Evolutionary conservation across 2,329 filamentous ascomycete genomes (phyloP).

Genomic region (Westerdykella sp.): DNA sequence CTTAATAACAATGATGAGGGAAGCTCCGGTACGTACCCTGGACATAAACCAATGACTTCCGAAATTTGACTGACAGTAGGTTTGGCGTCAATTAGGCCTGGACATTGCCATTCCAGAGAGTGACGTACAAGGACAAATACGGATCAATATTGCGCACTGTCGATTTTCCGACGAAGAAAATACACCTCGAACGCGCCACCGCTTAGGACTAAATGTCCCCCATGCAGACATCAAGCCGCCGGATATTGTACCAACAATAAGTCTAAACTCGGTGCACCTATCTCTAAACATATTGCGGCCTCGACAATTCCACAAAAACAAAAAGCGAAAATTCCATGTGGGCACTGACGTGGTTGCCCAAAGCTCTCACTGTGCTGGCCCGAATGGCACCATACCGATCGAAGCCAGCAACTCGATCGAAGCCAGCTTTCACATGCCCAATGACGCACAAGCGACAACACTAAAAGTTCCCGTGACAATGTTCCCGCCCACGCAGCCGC

Average conservation of each 20-base stretch:
- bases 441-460: not conserved
- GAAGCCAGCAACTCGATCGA: not conserved
- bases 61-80: slow-evolving; percentile 13
- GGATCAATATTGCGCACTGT: slow-evolving; percentile 17
- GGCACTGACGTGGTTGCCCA: no score
- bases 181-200: slow-evolving; percentile 12
- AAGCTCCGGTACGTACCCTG: slow-evolving; percentile 22
- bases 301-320: not conserved
- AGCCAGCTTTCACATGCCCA: not conserved
- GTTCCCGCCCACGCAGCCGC: no score
- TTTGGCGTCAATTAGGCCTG: slow-evolving; percentile 33
- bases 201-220: slow-evolving; percentile 18
- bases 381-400: not conserved
- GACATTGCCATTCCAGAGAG: slow-evolving; percentile 12
- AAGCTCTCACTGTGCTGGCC: not conserved
- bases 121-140: slow-evolving; percentile 5
- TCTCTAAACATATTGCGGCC: slow-evolving; percentile 10
- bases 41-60: not conserved
- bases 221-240: slow-evolving; percentile 27
- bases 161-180: slow-evolving; percentile 3
- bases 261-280: slow-evolving; percentile 26
- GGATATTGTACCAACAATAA: slow-evolving; percentile 15
- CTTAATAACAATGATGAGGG: slow-evolving; percentile 20
- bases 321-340: not conserved
- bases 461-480: no score